Evolutionary conservation across 306 rosid species (phyloP), one percentile per base, ranked within the genome.

Genomic region (Macrotyloma uniflorum): DNA sequence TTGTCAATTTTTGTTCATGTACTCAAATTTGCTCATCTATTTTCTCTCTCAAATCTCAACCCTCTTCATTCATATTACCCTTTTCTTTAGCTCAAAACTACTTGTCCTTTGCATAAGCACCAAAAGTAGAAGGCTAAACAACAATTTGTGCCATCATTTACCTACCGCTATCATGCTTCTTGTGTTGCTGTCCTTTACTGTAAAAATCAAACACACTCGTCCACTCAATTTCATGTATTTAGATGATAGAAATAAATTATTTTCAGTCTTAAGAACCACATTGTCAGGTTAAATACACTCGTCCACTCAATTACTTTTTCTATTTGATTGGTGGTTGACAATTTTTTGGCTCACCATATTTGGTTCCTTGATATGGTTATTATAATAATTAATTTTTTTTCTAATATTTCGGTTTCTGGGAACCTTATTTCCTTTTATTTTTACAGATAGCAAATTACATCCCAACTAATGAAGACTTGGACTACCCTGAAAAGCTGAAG

Each of bases 401-500:
- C 38, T 65, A 19, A 46, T 83, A 65, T 72, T n/a, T 82, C 53
- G 71, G 28, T 57, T 81, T 72, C 11, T 74, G 53, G 20, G 46
- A 63, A 78, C 54, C 19, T 43, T 65, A 72, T 36, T 50, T 20
- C 45, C 30, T 76, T 65, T 33, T 19, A 2, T 54, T 69, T 72
- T 73, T 85, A 43, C 83, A 96, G 99, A 96, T 96, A 75, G 98
- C 93, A 15, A 96, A 96, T 83, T 96, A 90, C 88, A 75, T 88
- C 11, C 97, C 99, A 59, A 85, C 87, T 62, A 87, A 86, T 69
- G 97, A 89, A 82, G 99, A 96, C 87, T 84, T 93, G 91, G 89
- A 96, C 85, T 96, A 96, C 83, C 99, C 98, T 83, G 96, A 91
- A 66, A 96, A 93, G 96, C 91, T 96, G 86, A 93, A 93, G 87